Base-by-base conservation (phyloP, 2,329 filamentous ascomycete species). In the Exophiala spinifera region DNA sequence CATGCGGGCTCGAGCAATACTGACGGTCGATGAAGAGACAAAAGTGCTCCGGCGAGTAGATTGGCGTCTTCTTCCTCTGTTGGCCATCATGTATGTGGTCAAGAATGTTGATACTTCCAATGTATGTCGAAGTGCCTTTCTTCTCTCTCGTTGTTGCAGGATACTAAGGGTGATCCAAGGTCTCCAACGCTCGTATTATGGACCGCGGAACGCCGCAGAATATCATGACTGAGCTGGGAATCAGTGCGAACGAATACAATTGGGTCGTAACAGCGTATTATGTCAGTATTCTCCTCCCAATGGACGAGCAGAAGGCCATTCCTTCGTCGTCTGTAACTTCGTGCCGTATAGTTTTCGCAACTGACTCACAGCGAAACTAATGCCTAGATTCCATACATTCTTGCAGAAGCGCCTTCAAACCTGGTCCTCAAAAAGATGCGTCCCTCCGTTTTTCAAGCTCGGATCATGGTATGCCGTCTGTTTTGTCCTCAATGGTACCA, bases 381-480 rank as follows among this genome's bases (percentile, higher is more conserved):
- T n/a, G n/a, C n/a, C n/a, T 89, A 87, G 69, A 76, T 89, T 65
- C 82, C 82, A 5, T 90, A 89, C 69, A 88, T 89, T 62, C 20
- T 89, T 43, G 87, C 86, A 59, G 82, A 89, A 67, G 86, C 89
- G 34, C 86, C 87, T 0, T 77, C 76, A 50, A 89, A 84, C 60
- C 77, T 89, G 53, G 69, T 76, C 20, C 88, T 86, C 74, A 90
- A 89, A 67, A 83, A 76, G 74, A 73, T 89, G 4, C 86, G 86
- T 0, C 87, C 87, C 21, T 67, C 65, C 7, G 64, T 64, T 52
- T 69, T 66, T 65, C 66, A 68, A 45, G 63, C 66, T 14, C 53
- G 66, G 3, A 68, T 69, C 15, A 63, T 67, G 65, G 53, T 67
- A 14, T 60, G 56, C 17, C 36, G 14, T 23, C 10, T n/a, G 13